phyloP scores from a whole-genome alignment of 345 rosid genomes.

The Acer negundo region DNA sequence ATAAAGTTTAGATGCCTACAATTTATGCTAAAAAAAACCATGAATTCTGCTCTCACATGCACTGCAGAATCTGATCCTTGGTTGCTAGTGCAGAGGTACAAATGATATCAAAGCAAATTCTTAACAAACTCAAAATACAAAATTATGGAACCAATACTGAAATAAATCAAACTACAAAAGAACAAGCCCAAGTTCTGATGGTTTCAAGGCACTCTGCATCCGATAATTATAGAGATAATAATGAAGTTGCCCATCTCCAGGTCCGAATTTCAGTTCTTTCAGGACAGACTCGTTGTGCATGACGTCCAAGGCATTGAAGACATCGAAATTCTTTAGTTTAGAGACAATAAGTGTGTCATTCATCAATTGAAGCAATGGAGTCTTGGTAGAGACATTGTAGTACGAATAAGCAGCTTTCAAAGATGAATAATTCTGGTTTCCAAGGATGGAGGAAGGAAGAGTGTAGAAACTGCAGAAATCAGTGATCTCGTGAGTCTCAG shows the following conservation, averaged over 20 bases:
- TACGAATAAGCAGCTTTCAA: conserved; percentile 95
- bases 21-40: background rate
- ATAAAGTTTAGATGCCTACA: conserved; percentile 15
- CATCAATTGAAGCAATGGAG: conserved; percentile 90
- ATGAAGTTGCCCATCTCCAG: conserved; percentile 95
- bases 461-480: conserved; percentile 97
- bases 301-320: conserved; percentile 87
- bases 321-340: conserved; percentile 83
- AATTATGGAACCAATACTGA: conserved; percentile 1
- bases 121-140: conserved; percentile 15
- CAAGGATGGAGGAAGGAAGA: conserved; percentile 92
- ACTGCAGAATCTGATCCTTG: conserved; percentile 19
- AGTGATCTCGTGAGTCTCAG: conserved; percentile 78
- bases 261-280: conserved; percentile 89
- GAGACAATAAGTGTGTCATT: conserved; percentile 81
- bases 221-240: conserved; percentile 88
- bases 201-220: conserved; percentile 49
- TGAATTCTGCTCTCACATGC: conserved; percentile 3
- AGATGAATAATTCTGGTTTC: conserved; percentile 67
- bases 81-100: conserved; percentile 14
- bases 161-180: conserved; percentile 50
- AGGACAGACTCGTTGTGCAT: conserved; percentile 93
- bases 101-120: conserved; percentile 13
- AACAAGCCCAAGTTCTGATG: conserved; percentile 87
- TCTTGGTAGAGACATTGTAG: conserved; percentile 82